Percentiles rank a stretch among this genome's conserved stretches.
phyloP scores from a whole-genome alignment of 1,284 basidiomycete species.

The Flammula alnicola region DNA sequence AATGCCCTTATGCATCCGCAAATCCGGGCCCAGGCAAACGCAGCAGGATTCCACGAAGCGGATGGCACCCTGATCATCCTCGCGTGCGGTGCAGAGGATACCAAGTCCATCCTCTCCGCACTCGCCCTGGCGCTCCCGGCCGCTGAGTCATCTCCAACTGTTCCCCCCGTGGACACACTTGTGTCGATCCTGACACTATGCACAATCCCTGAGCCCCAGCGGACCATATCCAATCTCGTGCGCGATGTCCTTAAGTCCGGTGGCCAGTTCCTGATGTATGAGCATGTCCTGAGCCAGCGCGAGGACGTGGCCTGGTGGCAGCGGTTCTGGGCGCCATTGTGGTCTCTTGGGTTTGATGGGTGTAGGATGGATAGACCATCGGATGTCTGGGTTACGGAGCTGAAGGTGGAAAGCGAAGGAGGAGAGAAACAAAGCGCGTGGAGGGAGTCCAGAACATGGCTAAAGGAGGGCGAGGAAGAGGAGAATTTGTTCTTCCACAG shows the following conservation, averaged over 20 bases:
- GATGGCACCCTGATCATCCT: slow-evolving; percentile 48
- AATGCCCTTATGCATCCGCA: slow-evolving; percentile 63
- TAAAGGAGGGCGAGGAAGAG: slow-evolving; percentile 48
- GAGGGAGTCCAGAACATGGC: slow-evolving; percentile 48
- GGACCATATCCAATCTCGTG: slow-evolving; percentile 47
- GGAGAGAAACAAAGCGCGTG: slow-evolving; percentile 39
- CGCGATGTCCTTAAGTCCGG: slow-evolving; percentile 56
- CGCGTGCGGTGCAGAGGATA: slow-evolving; percentile 62
- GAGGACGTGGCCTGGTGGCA: slow-evolving; percentile 70
- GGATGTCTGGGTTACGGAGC: slow-evolving; percentile 52
- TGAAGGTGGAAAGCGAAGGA: slow-evolving; percentile 32
- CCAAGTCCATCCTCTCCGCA: slow-evolving; percentile 40
- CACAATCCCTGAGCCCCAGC: slow-evolving; percentile 56
- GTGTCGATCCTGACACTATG: slow-evolving; percentile 65
- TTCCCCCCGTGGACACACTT: slow-evolving; percentile 55
- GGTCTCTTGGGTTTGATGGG: slow-evolving; percentile 60
- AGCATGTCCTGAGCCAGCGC: slow-evolving; percentile 61
- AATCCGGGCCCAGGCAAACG: slow-evolving; percentile 51
- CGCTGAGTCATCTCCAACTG: slow-evolving; percentile 28
- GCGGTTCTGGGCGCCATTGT: slow-evolving; percentile 67
- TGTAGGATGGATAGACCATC: slow-evolving; percentile 64
- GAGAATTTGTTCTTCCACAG: slow-evolving; percentile 63
- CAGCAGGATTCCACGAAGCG: slow-evolving; percentile 57
- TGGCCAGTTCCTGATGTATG: slow-evolving; percentile 64
- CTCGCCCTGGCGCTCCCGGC: slow-evolving; percentile 1